phyloP scores from a whole-genome alignment of 257 asterid species.

The Solanum habrochaites region DNA sequence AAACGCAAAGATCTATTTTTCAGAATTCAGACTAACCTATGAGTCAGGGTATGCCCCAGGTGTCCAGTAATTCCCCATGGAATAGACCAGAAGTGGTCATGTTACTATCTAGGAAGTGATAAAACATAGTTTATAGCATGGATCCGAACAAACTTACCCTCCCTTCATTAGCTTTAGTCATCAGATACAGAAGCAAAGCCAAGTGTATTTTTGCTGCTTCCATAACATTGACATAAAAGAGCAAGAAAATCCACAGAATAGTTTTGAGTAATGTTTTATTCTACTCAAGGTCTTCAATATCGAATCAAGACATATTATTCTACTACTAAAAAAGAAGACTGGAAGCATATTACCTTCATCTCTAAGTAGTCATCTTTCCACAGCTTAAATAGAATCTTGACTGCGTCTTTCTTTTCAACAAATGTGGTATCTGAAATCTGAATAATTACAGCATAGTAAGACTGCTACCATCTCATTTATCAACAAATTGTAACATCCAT shows the following conservation, averaged over 20 bases:
- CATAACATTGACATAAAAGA: not conserved
- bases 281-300: not conserved
- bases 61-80: not conserved
- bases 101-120: not conserved
- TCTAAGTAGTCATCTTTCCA: constrained; percentile 76
- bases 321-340: not conserved
- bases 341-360: constrained; percentile 51
- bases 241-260: not conserved
- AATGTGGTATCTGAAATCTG: constrained; percentile 74
- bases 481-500: not conserved
- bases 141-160: not conserved
- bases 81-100: not conserved
- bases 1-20: not conserved
- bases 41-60: not conserved
- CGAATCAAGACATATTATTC: not conserved
- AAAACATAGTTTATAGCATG: not conserved
- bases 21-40: not conserved
- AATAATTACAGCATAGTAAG: not conserved
- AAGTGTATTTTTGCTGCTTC: not conserved
- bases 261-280: not conserved
- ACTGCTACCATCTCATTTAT: not conserved
- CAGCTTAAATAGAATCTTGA: constrained; percentile 54
- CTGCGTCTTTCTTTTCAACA: constrained; percentile 66
- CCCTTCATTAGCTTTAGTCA: not conserved
- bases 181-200: not conserved